phyloP scores from a whole-genome alignment of 306 rosid genomes.

The Quercus mongolica region DNA sequence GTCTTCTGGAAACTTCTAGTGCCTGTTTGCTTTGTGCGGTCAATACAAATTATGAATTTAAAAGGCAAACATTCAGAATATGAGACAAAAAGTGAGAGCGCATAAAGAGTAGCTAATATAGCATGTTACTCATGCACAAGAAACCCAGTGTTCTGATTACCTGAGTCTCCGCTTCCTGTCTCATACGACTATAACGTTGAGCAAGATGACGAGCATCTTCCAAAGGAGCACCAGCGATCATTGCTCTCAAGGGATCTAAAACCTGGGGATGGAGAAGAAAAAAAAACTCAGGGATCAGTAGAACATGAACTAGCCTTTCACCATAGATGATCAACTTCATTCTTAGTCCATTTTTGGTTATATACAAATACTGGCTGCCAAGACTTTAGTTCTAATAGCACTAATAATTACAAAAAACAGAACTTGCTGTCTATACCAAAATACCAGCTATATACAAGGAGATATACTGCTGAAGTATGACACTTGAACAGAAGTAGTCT shows the following conservation, averaged over 20 bases:
- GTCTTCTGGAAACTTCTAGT: slow-evolving; percentile 73
- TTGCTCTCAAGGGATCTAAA: slow-evolving; percentile 94
- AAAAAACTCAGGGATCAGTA: slow-evolving; percentile 1
- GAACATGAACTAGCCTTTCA: not conserved
- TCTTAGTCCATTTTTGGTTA: not conserved
- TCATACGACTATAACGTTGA: slow-evolving; percentile 93
- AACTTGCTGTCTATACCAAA: not conserved
- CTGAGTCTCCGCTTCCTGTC: slow-evolving; percentile 91
- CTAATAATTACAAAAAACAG: not conserved
- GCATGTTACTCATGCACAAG: not conserved
- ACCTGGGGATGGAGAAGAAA: slow-evolving; percentile 38
- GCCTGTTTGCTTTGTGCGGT: slow-evolving; percentile 51
- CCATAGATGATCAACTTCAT: not conserved
- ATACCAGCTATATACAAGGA: not conserved
- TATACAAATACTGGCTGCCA: not conserved
- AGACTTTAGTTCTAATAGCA: not conserved
- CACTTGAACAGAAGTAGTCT: not conserved
- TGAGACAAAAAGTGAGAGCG: not conserved
- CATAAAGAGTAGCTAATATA: not conserved
- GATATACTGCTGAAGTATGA: not conserved
- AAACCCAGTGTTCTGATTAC: slow-evolving; percentile 29
- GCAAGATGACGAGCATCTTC: slow-evolving; percentile 99
- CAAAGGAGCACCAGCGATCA: slow-evolving; percentile 76
- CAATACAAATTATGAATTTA: slow-evolving; percentile 23
- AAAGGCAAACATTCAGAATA: slow-evolving; percentile 1